Base-by-base conservation (phyloP, 495 filamentous ascomycete species). In the Massariosphaeria phaeospora region DNA sequence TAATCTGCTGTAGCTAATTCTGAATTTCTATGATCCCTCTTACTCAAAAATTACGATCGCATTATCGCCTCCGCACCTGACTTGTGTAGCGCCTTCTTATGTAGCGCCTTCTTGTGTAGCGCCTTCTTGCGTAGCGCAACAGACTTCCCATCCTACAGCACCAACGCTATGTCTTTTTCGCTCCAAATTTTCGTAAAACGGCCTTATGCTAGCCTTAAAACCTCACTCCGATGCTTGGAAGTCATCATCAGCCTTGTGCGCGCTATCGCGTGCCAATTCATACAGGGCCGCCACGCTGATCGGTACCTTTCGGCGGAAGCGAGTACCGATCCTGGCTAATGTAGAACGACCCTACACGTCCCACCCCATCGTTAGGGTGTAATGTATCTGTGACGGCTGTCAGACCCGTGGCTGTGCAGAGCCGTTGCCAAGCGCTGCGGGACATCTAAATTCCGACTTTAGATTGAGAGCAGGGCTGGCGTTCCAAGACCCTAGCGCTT, bases 311-410 rank as follows among this genome's bases (percentile, higher is more conserved):
- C 31, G 1, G 43, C 30, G n/a, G 41, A 55, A 46, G 41, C 41
- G 31, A 55, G 30, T 55, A 55, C 52, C 18, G 21, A 55, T 55
- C 43, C 30, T 48, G 15, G 52, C 42, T 55, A 55, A 21, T 55
- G 31, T 23, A 39, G 24, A 39, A 47, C 18, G 26, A 55, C 42
- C 25, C 31, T 39, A 41, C 52, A 40, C 52, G 43, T 39, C 52
- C 47, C 11, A 55, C 41, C 41, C 47, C n/a, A 55, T 55, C 20
- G 13, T 45, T 27, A 45, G 40, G 20, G 38, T 21, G 51, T 54
- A 46, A 45, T 25, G 26, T 56, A 56, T 56, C 21, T 56, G 17
- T 56, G 43, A 34, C 43, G 34, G 27, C 44, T 56, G 52, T 54
- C 20, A 45, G 39, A 27, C 29, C 40, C 30, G 51, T 54, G 40